phyloP scores from a whole-genome alignment of 2,329 filamentous ascomycete species.

The Fusarium incarnatum region DNA sequence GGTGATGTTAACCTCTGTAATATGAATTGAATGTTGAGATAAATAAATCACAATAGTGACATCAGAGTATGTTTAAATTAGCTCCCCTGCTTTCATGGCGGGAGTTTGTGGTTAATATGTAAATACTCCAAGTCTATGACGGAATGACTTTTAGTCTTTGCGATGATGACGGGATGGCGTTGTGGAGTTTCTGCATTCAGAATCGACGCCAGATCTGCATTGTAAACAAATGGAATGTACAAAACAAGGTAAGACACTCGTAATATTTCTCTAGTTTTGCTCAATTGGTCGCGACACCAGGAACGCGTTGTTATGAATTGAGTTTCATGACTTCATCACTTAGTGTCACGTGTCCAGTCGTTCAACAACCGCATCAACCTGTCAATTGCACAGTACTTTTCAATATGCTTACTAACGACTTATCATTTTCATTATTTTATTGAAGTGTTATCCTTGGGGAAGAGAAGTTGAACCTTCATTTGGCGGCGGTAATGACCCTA shows the following conservation, averaged over 20 bases:
- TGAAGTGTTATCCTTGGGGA: no score
- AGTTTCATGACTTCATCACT: not conserved
- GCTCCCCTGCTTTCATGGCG: not conserved
- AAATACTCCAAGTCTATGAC: constrained; percentile 2
- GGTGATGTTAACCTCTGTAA: not conserved
- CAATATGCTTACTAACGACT: no score
- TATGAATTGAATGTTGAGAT: not conserved
- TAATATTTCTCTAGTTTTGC: not conserved
- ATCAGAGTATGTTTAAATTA: not conserved
- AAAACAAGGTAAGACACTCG: not conserved
- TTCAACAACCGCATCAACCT: no score
- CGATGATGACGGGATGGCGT: constrained; percentile 4
- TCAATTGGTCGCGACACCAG: not conserved
- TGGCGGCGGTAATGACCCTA: no score
- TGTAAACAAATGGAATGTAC: not conserved
- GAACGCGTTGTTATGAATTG: not conserved
- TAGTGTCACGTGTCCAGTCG: not conserved
- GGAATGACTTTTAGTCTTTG: not conserved
- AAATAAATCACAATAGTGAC: not conserved
- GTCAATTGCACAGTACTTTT: no score
- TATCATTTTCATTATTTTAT: no score
- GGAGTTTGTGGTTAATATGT: not conserved
- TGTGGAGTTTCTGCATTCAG: not conserved
- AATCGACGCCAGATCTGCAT: not conserved
- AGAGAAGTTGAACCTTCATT: no score